Evolutionary conservation across 2,329 filamentous ascomycete species (phyloP).

Genomic region (Ceratocystis cubensis): DNA sequence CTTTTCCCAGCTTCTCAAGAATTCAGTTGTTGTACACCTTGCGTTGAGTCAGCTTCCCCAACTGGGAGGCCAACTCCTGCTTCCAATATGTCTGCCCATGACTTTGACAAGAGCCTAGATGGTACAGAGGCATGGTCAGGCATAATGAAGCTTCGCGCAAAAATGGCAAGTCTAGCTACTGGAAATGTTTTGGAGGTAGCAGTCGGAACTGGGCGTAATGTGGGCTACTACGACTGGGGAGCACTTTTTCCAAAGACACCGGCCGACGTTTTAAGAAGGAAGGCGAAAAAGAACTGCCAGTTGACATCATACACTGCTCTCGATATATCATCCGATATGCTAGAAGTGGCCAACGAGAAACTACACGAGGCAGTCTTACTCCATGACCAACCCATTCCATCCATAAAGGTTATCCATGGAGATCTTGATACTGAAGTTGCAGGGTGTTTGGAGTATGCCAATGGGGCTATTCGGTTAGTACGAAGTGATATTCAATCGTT

Average conservation of each 20-base stretch:
- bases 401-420: constrained; percentile 27
- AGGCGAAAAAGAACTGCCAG: background rate
- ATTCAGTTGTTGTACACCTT: background rate
- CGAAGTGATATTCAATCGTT: constrained; percentile 36
- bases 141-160: constrained; percentile 38
- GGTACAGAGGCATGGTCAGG: constrained; percentile 46
- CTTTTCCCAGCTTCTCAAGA: background rate
- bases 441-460: constrained; percentile 29
- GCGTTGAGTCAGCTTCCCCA: background rate
- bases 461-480: constrained; percentile 36
- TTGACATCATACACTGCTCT: constrained; percentile 48
- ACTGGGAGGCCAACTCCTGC: constrained; percentile 16
- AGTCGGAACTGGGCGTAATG: constrained; percentile 50
- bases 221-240: constrained; percentile 47
- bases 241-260: constrained; percentile 26
- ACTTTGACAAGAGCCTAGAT: constrained; percentile 48
- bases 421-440: constrained; percentile 20
- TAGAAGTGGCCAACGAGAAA: constrained; percentile 44
- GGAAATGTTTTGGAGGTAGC: constrained; percentile 52
- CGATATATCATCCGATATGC: constrained; percentile 49
- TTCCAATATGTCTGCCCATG: constrained; percentile 30
- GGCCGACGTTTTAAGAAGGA: constrained; percentile 6
- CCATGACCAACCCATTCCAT: constrained; percentile 29
- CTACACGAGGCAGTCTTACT: constrained; percentile 35
- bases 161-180: constrained; percentile 36